phyloP scores from a whole-genome alignment of 495 filamentous ascomycete genomes.

The Viridothelium virens region DNA sequence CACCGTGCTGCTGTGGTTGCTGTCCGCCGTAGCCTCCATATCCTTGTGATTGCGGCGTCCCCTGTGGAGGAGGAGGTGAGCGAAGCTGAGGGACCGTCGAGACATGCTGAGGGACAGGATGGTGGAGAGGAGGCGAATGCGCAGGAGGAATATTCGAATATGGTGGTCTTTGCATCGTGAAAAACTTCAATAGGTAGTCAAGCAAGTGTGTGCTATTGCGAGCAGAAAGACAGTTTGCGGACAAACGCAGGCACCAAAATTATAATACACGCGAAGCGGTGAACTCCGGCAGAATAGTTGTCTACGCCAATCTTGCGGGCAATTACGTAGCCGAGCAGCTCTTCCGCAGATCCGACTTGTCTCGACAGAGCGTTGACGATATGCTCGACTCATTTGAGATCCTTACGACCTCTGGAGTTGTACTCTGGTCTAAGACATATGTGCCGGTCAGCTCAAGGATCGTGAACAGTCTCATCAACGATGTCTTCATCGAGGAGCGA shows the following conservation, averaged over 20 bases:
- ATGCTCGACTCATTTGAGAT: constrained; percentile 98
- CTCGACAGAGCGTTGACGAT: too few relatives aligned
- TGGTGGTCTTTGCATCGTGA: constrained; percentile 68
- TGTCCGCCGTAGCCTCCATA: constrained; percentile 74
- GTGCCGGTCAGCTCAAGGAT: constrained; percentile 68
- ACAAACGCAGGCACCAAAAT: not conserved
- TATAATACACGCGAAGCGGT: not conserved
- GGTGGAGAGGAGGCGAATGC: constrained; percentile 91
- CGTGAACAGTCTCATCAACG: constrained; percentile 88
- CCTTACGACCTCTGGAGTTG: constrained; percentile 87
- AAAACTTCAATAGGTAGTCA: not conserved
- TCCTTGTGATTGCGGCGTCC: constrained; percentile 56
- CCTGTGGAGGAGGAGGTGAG: constrained; percentile 79
- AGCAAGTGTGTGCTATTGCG: not conserved
- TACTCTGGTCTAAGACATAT: constrained; percentile 90
- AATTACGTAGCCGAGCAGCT: not conserved
- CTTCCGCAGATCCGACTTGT: not conserved
- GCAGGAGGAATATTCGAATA: constrained; percentile 64
- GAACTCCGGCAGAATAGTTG: not conserved
- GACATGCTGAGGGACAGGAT: constrained; percentile 96
- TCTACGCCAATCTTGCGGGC: not conserved
- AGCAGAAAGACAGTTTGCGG: not conserved
- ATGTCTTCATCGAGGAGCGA: constrained; percentile 94
- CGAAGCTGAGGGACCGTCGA: constrained; percentile 98
- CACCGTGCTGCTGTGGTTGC: constrained; percentile 35